Conservation (phyloP, 306 rosid genomes). For the Trifolium repens region DNA sequence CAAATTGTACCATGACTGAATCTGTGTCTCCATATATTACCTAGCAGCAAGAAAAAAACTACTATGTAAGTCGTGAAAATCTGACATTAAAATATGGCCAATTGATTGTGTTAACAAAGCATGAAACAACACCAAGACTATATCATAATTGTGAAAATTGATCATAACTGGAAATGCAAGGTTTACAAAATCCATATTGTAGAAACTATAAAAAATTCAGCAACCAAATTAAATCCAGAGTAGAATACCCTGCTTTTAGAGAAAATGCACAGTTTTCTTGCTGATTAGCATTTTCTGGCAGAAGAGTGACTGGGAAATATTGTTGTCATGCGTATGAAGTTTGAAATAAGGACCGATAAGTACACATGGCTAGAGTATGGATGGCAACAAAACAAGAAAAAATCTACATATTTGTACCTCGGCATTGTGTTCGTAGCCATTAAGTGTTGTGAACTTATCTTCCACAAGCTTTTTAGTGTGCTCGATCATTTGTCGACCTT, state of each 20-base stretch:
- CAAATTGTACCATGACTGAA: constrained; percentile 97
- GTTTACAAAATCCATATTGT: constrained; percentile 24
- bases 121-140: constrained; percentile 1
- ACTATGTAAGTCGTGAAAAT: constrained; percentile 27
- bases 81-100: constrained; percentile 17
- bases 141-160: constrained; percentile 1
- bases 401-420: constrained; percentile 60
- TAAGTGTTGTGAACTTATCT: constrained; percentile 74
- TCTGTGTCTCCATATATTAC: constrained; percentile 98
- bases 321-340: background rate
- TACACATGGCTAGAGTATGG: constrained; percentile 12
- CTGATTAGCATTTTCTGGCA: background rate
- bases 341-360: constrained; percentile 11
- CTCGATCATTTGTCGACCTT: constrained; percentile 98
- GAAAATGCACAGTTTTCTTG: background rate
- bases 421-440: constrained; percentile 84
- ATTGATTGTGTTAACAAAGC: constrained; percentile 32
- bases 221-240: constrained; percentile 22
- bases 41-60: constrained; percentile 51
- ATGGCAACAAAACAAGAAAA: constrained; percentile 32
- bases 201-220: constrained; percentile 15
- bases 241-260: background rate
- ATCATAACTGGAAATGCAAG: constrained; percentile 20
- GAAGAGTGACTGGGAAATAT: constrained; percentile 4
- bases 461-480: constrained; percentile 85